Conservation (phyloP, 352 stramenopile genomes). For the Phytopythium montanum region DNA sequence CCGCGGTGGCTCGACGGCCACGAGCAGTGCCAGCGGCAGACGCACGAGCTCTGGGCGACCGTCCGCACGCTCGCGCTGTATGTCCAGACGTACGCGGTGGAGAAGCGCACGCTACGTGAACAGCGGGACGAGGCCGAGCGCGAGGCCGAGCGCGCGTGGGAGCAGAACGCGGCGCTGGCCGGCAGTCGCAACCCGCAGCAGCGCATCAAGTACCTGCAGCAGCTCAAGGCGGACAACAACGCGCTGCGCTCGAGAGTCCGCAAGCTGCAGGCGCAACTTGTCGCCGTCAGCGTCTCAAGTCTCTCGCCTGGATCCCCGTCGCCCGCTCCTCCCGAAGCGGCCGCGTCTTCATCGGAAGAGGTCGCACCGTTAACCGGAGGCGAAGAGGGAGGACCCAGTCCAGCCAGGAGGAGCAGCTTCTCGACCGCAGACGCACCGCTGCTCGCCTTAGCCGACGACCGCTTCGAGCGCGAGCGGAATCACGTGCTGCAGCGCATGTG, state of each 20-base stretch:
- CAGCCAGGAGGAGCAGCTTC: not conserved
- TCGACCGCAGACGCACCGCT: constrained; percentile 20
- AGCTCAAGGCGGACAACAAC: constrained; percentile 67
- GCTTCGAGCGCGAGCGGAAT: constrained; percentile 28
- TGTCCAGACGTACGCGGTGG: constrained; percentile 54
- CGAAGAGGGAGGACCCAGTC: too few relatives aligned
- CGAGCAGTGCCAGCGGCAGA: constrained; percentile 54
- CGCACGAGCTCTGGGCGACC: constrained; percentile 68
- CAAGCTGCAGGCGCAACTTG: constrained; percentile 49
- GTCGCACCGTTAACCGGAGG: not conserved
- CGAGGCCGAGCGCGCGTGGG: constrained; percentile 51
- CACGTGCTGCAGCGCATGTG: constrained; percentile 51
- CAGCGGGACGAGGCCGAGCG: constrained; percentile 59
- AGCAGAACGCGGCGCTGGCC: constrained; percentile 49
- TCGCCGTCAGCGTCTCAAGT: constrained; percentile 3
- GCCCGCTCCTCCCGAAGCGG: not conserved
- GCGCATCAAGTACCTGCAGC: constrained; percentile 72
- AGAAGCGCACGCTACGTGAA: constrained; percentile 37
- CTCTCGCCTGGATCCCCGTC: not conserved
- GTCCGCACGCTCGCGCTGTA: constrained; percentile 57
- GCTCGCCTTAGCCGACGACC: constrained; percentile 16
- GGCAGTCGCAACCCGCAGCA: constrained; percentile 64
- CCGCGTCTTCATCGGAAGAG: not conserved
- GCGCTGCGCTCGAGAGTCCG: constrained; percentile 43
- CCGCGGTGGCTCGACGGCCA: constrained; percentile 29